phyloP scores from a whole-genome alignment of 768 basidiomycete genomes.

The Lactarius psammicola region DNA sequence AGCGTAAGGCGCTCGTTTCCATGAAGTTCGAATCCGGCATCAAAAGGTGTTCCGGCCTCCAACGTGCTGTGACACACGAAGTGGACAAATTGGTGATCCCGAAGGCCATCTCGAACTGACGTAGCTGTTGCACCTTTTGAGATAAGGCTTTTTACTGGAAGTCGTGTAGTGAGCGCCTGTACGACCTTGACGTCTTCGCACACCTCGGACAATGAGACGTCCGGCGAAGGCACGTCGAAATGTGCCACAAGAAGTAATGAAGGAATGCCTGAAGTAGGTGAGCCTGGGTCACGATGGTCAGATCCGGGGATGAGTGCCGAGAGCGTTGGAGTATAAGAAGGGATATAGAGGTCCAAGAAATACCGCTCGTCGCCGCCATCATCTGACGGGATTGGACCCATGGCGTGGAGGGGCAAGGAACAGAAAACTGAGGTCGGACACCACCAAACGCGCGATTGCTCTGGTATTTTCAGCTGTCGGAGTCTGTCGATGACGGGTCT shows the following conservation, averaged over 20 bases:
- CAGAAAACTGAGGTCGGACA: background rate
- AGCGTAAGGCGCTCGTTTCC: background rate
- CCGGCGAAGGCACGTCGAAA: background rate
- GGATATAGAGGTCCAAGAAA: background rate
- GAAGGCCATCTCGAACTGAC: background rate
- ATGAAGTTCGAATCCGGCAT: background rate
- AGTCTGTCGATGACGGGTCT: background rate
- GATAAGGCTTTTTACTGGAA: background rate
- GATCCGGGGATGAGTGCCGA: background rate
- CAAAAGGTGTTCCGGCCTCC: background rate
- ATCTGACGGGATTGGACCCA: background rate
- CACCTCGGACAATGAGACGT: background rate
- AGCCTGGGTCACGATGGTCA: background rate
- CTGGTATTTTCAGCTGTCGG: background rate
- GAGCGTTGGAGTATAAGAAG: background rate
- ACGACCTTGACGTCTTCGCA: background rate
- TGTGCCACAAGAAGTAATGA: background rate
- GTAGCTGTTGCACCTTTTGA: background rate
- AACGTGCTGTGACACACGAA: background rate
- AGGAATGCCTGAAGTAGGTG: background rate
- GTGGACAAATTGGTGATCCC: background rate
- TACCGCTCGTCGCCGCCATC: background rate
- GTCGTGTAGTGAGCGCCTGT: background rate
- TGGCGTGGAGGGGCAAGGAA: background rate
- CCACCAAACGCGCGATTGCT: background rate